Evolutionary conservation across 2,329 filamentous ascomycete genomes (phyloP).

Genomic region (Fusarium sororula): DNA sequence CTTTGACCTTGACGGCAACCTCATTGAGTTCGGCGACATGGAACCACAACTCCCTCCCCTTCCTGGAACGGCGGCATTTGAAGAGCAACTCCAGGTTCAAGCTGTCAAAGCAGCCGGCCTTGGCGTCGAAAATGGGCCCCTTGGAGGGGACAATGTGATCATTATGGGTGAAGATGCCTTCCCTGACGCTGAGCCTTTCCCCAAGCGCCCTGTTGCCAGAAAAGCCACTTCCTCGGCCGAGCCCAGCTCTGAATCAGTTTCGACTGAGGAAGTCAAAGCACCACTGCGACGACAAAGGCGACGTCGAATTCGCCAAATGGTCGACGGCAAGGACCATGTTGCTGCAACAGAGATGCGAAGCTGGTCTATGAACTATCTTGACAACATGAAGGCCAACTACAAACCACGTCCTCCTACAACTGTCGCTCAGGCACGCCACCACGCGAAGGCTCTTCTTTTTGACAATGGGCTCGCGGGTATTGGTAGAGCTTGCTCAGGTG

Average conservation of each 20-base stretch:
- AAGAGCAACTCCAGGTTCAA: conserved; percentile 5
- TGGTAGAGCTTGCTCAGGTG: conserved; percentile 28
- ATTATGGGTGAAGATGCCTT: conserved; percentile 51
- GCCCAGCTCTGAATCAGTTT: conserved; percentile 37
- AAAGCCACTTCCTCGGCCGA: conserved; percentile 21
- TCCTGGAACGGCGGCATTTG: conserved; percentile 33
- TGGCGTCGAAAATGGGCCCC: not conserved
- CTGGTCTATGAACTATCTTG: conserved; percentile 56
- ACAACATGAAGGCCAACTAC: conserved; percentile 62
- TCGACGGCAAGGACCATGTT: conserved; percentile 49
- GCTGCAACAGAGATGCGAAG: conserved; percentile 48
- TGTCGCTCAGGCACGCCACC: conserved; percentile 51
- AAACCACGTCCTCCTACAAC: conserved; percentile 42
- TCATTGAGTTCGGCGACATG: conserved; percentile 52
- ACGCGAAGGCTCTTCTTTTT: conserved; percentile 45
- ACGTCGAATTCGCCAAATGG: conserved; percentile 40
- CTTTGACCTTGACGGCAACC: conserved; percentile 62
- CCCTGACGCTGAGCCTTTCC: conserved; percentile 51
- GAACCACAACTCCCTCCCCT: conserved; percentile 56
- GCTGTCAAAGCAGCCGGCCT: conserved; percentile 17
- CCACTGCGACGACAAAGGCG: conserved; percentile 38
- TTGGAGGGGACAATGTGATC: conserved; percentile 48
- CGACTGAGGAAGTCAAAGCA: conserved; percentile 31
- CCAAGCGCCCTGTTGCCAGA: conserved; percentile 34
- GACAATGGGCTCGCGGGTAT: conserved; percentile 48